Evolutionary conservation across 176 grass and related monocot genomes (phyloP).

Genomic region (maize (Zea mays)): DNA sequence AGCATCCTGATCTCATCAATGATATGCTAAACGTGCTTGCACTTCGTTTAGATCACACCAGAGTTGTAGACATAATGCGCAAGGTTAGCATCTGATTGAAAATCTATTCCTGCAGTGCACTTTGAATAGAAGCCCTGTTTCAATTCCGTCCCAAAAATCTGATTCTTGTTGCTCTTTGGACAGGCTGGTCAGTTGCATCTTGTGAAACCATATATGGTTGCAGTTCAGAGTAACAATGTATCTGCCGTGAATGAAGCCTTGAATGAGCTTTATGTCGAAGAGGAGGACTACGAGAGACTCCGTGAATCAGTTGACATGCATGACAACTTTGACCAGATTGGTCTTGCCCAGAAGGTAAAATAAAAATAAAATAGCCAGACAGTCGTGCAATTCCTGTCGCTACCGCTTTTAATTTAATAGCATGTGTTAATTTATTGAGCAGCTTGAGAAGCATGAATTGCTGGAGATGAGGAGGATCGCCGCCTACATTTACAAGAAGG

Average conservation of each 20-base stretch:
- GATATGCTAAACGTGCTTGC: constrained; percentile 93
- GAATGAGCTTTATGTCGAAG: constrained; percentile 96
- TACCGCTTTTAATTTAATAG: constrained; percentile 24
- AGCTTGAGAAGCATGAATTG: constrained; percentile 98
- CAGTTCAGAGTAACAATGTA: constrained; percentile 97
- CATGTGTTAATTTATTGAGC: constrained; percentile 27
- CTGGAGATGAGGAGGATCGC: constrained; percentile 99
- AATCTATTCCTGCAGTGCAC: not conserved
- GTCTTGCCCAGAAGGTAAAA: constrained; percentile 87
- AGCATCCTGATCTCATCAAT: constrained; percentile 97
- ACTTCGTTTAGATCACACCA: constrained; percentile 86
- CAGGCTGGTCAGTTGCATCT: constrained; percentile 93
- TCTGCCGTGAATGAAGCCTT: constrained; percentile 94
- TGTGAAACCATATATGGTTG: constrained; percentile 98
- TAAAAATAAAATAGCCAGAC: constrained; percentile 15
- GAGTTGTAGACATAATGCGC: constrained; percentile 93
- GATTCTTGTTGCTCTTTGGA: constrained; percentile 37
- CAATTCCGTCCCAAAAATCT: constrained; percentile 12
- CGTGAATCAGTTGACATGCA: constrained; percentile 98
- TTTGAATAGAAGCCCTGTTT: not conserved
- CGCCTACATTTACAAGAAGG: constrained; percentile 99
- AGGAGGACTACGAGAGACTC: constrained; percentile 91
- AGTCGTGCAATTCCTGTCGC: not conserved
- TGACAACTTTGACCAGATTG: constrained; percentile 98
- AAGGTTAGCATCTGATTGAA: constrained; percentile 59